Percentiles rank a stretch among this genome's conserved stretches.
Evolutionary conservation across 345 rosid species (phyloP).

Genomic region (Balakata baccata): DNA sequence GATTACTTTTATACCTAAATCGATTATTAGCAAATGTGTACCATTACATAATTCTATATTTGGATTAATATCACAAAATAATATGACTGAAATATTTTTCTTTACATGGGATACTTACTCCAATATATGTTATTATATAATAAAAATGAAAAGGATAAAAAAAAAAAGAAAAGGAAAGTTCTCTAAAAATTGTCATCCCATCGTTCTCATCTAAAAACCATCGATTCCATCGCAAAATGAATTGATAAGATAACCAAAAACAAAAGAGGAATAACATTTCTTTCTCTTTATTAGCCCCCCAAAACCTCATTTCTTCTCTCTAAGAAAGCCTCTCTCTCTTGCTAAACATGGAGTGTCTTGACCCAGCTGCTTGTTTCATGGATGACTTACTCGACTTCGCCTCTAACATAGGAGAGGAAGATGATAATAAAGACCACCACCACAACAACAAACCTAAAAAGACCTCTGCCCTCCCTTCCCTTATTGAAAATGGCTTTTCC

Average conservation of each 20-base stretch:
- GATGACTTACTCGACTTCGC: conserved; percentile 46
- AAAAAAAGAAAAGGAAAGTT: too few relatives aligned
- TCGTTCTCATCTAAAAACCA: conserved; percentile 23
- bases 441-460: conserved; percentile 21
- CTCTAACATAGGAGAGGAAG: conserved; percentile 39
- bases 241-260: conserved; percentile 4
- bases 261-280: not conserved
- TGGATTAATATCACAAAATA: too few relatives aligned
- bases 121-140: conserved; percentile 15
- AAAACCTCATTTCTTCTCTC: not conserved
- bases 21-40: too few relatives aligned
- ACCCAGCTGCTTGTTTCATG: conserved; percentile 29
- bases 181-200: conserved; percentile 12
- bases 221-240: conserved; percentile 23
- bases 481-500: conserved; percentile 16
- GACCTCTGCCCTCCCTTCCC: conserved; percentile 22
- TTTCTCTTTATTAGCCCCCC: conserved; percentile 7
- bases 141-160: not conserved
- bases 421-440: conserved; percentile 26
- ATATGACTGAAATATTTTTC: too few relatives aligned
- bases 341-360: conserved; percentile 36
- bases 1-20: too few relatives aligned
- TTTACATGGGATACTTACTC: conserved; percentile 11
- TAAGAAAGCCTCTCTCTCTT: not conserved
- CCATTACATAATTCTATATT: too few relatives aligned